Base-by-base conservation (phyloP, 2,329 filamentous ascomycete genomes). In the Fusarium sp. region DNA sequence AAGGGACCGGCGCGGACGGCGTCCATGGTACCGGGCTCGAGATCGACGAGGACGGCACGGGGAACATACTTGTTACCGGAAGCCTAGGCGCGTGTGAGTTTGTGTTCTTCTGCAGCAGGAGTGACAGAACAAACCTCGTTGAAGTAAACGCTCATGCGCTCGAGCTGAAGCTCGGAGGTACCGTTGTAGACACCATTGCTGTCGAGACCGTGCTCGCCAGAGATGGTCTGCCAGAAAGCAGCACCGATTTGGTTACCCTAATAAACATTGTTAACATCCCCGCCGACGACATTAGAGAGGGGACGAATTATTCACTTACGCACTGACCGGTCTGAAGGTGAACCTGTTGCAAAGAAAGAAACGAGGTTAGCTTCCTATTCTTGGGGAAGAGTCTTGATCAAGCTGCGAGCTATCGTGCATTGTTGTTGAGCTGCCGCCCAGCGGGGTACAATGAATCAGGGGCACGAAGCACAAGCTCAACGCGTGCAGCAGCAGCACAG, bases 231-330 rank as follows among this genome's bases (percentile, higher is more conserved):
- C 92, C 96, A 99, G 90, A 99, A 99, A 85, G 96, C 96, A 88
- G 96, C 96, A 95, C 96, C 96, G 78, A 98, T 97, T 93, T 99
- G 96, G 92, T 99, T 99, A 90, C 96, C 96, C 95, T 97, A 78
- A 77, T 72, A 26, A 54, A 65, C 53, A 70, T 65, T 60, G 79
- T 85, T 76, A 84, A 81, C 75, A 62, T 58, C 49, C 64, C 60
- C 71, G 62, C 67, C 45, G 47, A 33, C 37, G 18, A 64, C 28
- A 34, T 65, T 34, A 50, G 49, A 36, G 50, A 56, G 47, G 47
- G 16, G 13, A 49, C 47, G 30, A 68, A 49, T 50, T n/a, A n/a
- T n/a, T n/a, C n/a, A 86, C 85, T 85, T 85, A 97, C 95, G 88
- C 96, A 98, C 91, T 99, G 96, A 84, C 96, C 96, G 89, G 96